Percentiles rank a stretch among this genome's conserved stretches.
Evolutionary conservation across 2,329 filamentous ascomycete genomes (phyloP).

Genomic region (Trichoderma sp.): DNA sequence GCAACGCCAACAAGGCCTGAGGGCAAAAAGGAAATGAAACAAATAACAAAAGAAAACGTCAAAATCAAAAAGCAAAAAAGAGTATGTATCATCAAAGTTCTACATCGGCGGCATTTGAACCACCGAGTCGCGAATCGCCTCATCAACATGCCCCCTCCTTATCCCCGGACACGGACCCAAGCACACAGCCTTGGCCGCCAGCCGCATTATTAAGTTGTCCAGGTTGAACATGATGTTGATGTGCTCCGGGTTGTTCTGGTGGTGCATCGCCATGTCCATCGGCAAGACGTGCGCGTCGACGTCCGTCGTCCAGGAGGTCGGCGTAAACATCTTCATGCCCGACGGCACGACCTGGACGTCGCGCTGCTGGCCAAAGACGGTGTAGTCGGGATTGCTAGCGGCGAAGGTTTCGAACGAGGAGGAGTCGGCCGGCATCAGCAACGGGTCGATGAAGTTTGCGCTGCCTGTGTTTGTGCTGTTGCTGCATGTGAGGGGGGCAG

Average conservation of each 20-base stretch:
- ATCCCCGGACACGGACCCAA: conserved; percentile 17
- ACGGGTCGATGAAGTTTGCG: neutral
- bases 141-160: neutral
- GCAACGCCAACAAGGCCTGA: neutral
- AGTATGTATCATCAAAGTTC: neutral
- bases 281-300: neutral
- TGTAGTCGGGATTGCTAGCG: neutral
- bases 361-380: conserved; percentile 8
- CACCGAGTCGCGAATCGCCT: conserved; percentile 13
- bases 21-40: neutral
- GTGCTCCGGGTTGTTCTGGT: neutral
- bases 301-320: neutral
- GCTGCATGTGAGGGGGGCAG: neutral
- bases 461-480: neutral
- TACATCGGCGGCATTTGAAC: neutral
- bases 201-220: neutral
- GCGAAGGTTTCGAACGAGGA: neutral
- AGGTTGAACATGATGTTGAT: conserved; percentile 18
- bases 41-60: neutral
- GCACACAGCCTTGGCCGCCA: conserved; percentile 11
- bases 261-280: neutral
- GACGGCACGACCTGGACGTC: neutral
- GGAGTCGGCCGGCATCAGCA: neutral
- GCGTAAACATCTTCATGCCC: neutral
- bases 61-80: neutral